Percentiles rank a stretch among this genome's conserved stretches.
phyloP scores from a whole-genome alignment of 2,329 filamentous ascomycete genomes.

The Sarocladiaceae sp. region DNA sequence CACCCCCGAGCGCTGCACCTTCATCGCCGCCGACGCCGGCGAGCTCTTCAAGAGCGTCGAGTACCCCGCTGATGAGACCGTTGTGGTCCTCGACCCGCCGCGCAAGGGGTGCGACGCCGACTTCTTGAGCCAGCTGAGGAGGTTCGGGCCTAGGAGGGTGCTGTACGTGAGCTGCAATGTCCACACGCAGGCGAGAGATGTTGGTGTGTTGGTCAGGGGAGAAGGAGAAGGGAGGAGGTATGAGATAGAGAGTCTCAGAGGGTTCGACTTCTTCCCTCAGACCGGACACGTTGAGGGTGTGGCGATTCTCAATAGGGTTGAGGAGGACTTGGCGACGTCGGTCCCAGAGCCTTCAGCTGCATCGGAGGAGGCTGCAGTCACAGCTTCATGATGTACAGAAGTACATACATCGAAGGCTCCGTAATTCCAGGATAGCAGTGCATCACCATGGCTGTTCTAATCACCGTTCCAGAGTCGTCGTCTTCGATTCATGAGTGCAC shows the following conservation, averaged over 20 bases:
- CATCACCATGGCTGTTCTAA: too few species aligned
- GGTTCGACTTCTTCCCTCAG: slow-evolving; percentile 98
- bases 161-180: slow-evolving; percentile 98
- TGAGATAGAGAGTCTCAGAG: slow-evolving; percentile 81
- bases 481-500: background rate
- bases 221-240: slow-evolving; percentile 50
- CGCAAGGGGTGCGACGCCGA: slow-evolving; percentile 86
- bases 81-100: slow-evolving; percentile 94
- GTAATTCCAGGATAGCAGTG: too few species aligned
- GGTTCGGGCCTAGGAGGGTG: slow-evolving; percentile 70
- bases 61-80: slow-evolving; percentile 74
- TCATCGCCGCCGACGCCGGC: slow-evolving; percentile 83
- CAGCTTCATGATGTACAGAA: background rate
- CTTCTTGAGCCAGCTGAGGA: slow-evolving; percentile 75
- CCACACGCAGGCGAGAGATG: slow-evolving; percentile 90
- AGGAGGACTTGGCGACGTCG: slow-evolving; percentile 16
- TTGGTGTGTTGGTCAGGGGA: slow-evolving; percentile 79
- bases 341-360: background rate
- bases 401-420: background rate
- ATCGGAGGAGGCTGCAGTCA: background rate
- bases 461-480: too few species aligned
- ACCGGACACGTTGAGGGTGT: slow-evolving; percentile 65
- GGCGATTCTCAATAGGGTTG: slow-evolving; percentile 55
- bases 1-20: slow-evolving; percentile 60
- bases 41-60: slow-evolving; percentile 70